A percentile compares a stretch with the other conserved stretches of the same genome.
Evolutionary conservation across 495 filamentous ascomycete genomes (phyloP).

Genomic region (Beverwykella pulmonaria): DNA sequence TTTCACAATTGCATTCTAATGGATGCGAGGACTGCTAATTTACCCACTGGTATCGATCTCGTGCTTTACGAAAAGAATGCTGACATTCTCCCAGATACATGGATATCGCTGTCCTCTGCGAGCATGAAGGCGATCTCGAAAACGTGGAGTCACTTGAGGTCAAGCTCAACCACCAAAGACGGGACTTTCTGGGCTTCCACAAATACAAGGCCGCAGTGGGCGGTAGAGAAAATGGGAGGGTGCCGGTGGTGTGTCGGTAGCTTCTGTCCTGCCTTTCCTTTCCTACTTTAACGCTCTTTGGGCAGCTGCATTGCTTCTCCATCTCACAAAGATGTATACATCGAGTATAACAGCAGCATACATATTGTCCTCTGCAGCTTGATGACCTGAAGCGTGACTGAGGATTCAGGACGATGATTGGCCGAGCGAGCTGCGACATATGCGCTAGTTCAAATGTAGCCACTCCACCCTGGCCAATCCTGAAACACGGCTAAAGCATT

Average conservation of each 20-base stretch:
- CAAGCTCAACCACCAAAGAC: constrained; percentile 13
- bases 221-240: neutral
- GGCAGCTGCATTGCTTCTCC: neutral
- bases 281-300: neutral
- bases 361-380: too few species aligned
- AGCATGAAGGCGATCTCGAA: constrained; percentile 9
- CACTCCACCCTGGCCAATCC: neutral
- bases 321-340: neutral
- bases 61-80: neutral
- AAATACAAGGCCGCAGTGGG: constrained; percentile 4
- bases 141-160: constrained; percentile 11
- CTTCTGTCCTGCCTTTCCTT: neutral
- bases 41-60: too few species aligned
- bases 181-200: constrained; percentile 15
- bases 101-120: constrained; percentile 31
- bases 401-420: neutral
- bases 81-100: constrained; percentile 18
- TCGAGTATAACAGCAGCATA: neutral
- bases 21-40: too few species aligned
- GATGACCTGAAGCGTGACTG: too few species aligned
- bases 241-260: neutral
- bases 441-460: neutral
- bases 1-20: too few species aligned
- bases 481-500: constrained; percentile 12
- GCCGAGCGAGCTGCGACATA: too few species aligned